A percentile compares a stretch with the other conserved stretches of the same genome.
phyloP scores from a whole-genome alignment of 2,329 filamentous ascomycete species.

The Fusarium nelsonii region DNA sequence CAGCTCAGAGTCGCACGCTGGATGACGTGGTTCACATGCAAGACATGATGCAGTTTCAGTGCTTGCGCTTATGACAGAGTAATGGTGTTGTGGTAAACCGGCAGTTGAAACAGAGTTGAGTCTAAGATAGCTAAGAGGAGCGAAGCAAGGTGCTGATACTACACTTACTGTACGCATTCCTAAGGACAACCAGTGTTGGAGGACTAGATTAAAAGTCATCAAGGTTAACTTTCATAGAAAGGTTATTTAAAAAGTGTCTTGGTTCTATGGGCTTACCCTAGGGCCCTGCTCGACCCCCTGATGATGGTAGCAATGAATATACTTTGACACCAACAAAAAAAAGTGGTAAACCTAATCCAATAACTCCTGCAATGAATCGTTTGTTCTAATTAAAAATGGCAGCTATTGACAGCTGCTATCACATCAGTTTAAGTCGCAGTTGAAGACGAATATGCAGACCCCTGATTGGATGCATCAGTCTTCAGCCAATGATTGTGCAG shows the following conservation, averaged over 20 bases:
- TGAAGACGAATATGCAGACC: not conserved
- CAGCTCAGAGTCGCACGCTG: not conserved
- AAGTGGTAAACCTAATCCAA: too few species aligned
- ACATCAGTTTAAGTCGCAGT: constrained; percentile 5
- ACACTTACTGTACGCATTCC: not conserved
- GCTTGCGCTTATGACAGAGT: not conserved
- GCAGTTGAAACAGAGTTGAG: constrained; percentile 27
- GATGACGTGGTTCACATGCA: constrained; percentile 14
- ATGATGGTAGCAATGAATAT: not conserved
- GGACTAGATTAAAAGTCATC: not conserved
- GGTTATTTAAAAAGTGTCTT: not conserved
- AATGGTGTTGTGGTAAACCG: constrained; percentile 12
- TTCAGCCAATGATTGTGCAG: constrained; percentile 20
- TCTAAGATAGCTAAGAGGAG: constrained; percentile 5
- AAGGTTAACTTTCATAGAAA: too few species aligned
- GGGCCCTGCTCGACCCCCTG: not conserved
- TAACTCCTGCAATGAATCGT: not conserved
- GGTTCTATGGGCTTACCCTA: not conserved
- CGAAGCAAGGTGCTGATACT: not conserved
- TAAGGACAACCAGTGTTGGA: not conserved
- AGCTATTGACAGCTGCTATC: not conserved
- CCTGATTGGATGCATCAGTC: constrained; percentile 39
- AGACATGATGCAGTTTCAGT: not conserved
- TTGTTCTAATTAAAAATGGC: not conserved
- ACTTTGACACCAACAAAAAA: too few species aligned